phyloP scores from a whole-genome alignment of 23 red algal genomes.

The Gracilaria caudata region DNA sequence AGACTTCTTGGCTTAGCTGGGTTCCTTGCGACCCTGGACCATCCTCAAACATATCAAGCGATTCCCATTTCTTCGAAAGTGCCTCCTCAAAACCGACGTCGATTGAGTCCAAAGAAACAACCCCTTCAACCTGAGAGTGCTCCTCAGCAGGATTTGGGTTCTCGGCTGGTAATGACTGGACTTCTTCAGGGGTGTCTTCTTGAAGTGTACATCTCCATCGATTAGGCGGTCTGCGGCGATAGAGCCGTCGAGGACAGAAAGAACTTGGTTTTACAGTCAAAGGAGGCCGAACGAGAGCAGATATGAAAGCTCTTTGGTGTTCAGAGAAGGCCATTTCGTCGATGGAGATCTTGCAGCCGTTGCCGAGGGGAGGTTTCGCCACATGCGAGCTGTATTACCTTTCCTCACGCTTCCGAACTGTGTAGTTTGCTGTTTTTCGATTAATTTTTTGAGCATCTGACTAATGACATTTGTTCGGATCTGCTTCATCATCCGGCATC shows the following conservation, averaged over 20 bases:
- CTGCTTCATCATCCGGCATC: too few relatives aligned
- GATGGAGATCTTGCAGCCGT: neutral
- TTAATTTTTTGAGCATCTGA: too few relatives aligned
- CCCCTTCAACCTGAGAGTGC: neutral
- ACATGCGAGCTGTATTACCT: neutral
- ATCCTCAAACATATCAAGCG: conserved; percentile 34
- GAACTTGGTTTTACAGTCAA: neutral
- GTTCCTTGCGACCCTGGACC: neutral
- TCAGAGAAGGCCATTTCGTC: neutral
- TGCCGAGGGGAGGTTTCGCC: neutral
- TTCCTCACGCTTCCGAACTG: too few relatives aligned
- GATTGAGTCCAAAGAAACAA: neutral
- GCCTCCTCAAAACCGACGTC: conserved; percentile 26
- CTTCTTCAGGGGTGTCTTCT: conserved; percentile 1
- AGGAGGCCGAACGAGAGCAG: neutral
- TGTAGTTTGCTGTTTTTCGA: too few relatives aligned
- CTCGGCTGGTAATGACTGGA: neutral
- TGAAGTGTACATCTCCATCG: conserved; percentile 17
- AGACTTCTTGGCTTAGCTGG: neutral
- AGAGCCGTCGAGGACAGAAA: neutral
- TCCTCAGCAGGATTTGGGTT: neutral
- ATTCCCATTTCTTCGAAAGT: conserved; percentile 45
- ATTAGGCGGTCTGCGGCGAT: neutral
- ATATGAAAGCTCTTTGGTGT: conserved; percentile 1
- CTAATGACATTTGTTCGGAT: too few relatives aligned